Conservation (phyloP, 1,284 basidiomycete genomes). For the Stygiomarasmius scandens region DNA sequence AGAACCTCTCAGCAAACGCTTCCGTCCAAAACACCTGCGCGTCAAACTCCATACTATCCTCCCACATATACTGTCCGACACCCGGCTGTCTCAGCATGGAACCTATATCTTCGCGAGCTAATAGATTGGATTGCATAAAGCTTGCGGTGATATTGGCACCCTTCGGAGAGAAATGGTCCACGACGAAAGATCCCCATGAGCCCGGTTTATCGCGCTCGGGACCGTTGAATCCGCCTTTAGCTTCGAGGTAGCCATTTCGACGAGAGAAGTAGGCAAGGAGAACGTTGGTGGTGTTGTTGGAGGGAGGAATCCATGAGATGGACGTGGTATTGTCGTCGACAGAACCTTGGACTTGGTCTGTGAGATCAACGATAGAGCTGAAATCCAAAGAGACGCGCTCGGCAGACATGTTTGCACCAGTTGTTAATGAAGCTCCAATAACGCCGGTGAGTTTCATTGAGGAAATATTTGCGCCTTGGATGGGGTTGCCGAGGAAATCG, state of each 20-base stretch:
- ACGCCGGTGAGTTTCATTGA: conserved; percentile 16
- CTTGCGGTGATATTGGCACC: conserved; percentile 18
- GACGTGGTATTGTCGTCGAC: neutral
- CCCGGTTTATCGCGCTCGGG: conserved; percentile 14
- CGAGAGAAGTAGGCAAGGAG: conserved; percentile 21
- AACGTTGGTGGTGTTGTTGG: conserved; percentile 16
- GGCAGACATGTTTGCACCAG: conserved; percentile 11
- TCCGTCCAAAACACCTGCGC: conserved; percentile 22
- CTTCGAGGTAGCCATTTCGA: conserved; percentile 21
- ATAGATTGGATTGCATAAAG: conserved; percentile 19
- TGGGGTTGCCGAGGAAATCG: conserved; percentile 6
- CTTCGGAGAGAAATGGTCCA: conserved; percentile 21
- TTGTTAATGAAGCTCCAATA: conserved; percentile 17
- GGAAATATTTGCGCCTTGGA: conserved; percentile 18
- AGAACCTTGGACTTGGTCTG: conserved; percentile 13
- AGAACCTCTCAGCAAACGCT: conserved; percentile 16
- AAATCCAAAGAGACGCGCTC: conserved; percentile 18
- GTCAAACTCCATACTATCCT: conserved; percentile 21
- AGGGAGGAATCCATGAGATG: conserved; percentile 12
- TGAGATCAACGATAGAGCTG: conserved; percentile 19
- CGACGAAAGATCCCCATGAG: conserved; percentile 21
- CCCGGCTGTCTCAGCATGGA: conserved; percentile 16
- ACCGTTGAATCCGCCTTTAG: conserved; percentile 17
- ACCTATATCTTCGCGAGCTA: conserved; percentile 15
- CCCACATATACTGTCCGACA: conserved; percentile 22